Evolutionary conservation across 106 monocot species (phyloP).

Genomic region (Phalaenopsis equestris): DNA sequence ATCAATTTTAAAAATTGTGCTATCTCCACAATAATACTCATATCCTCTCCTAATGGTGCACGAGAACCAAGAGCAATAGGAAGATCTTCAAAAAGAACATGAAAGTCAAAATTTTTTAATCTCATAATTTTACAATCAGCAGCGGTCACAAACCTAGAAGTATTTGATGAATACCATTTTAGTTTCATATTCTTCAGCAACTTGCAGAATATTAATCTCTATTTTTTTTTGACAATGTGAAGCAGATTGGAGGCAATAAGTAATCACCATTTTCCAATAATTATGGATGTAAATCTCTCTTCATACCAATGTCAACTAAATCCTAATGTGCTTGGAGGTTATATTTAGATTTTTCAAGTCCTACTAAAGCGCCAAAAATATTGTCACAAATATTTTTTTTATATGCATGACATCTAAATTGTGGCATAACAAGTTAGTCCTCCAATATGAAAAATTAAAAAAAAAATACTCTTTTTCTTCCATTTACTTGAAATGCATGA

Average conservation of each 20-base stretch:
- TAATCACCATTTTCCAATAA: constrained; percentile 4
- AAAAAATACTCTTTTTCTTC: constrained; percentile 19
- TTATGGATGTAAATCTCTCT: background rate
- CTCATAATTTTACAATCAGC: background rate
- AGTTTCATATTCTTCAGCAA: background rate
- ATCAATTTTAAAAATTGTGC: background rate
- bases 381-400: constrained; percentile 15
- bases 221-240: no score
- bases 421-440: background rate
- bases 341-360: background rate
- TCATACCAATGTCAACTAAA: background rate
- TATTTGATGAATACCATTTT: background rate
- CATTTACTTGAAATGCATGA: background rate
- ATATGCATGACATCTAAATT: constrained; percentile 21
- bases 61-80: background rate
- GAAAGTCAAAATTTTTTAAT: background rate
- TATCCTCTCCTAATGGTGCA: no score
- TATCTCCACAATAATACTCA: no score
- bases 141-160: no score
- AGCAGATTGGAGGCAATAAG: background rate
- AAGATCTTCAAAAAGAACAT: background rate
- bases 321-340: background rate
- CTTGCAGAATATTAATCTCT: background rate
- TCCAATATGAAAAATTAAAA: constrained; percentile 8
- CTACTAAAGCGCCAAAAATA: background rate